phyloP scores from a whole-genome alignment of 2,329 filamentous ascomycete species.

The Talaromyces sp. region DNA sequence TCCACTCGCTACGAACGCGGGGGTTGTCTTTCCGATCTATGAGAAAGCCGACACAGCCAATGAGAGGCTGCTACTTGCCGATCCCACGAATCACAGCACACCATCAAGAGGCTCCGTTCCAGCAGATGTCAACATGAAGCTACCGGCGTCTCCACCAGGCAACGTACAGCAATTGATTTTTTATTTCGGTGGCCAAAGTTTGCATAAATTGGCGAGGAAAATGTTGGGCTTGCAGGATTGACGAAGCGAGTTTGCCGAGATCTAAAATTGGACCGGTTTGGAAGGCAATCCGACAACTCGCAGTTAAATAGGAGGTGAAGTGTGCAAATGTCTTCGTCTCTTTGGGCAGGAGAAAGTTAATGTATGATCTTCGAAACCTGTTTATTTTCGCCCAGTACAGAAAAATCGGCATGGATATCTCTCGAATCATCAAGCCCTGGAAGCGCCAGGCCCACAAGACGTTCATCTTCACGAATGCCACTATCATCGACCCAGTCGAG shows the following conservation, averaged over 20 bases:
- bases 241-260: not conserved
- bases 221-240: not conserved
- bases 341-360: not conserved
- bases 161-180: not conserved
- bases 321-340: not conserved
- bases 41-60: slow-evolving; percentile 2
- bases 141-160: not conserved
- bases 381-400: not conserved
- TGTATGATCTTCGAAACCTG: no score
- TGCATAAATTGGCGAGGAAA: not conserved
- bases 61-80: not conserved
- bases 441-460: slow-evolving; percentile 14
- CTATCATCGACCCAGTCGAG: slow-evolving; percentile 21
- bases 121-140: not conserved
- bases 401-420: slow-evolving; percentile 15
- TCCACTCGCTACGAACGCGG: not conserved
- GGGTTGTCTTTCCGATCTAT: not conserved
- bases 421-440: slow-evolving; percentile 23
- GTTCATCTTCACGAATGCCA: slow-evolving; percentile 17
- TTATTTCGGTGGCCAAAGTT: not conserved
- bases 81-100: not conserved
- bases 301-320: not conserved
- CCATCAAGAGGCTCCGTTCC: not conserved
- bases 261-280: not conserved
- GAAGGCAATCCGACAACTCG: not conserved